phyloP scores from a whole-genome alignment of 2,329 filamentous ascomycete genomes.

The Paradendryphiella salina region DNA sequence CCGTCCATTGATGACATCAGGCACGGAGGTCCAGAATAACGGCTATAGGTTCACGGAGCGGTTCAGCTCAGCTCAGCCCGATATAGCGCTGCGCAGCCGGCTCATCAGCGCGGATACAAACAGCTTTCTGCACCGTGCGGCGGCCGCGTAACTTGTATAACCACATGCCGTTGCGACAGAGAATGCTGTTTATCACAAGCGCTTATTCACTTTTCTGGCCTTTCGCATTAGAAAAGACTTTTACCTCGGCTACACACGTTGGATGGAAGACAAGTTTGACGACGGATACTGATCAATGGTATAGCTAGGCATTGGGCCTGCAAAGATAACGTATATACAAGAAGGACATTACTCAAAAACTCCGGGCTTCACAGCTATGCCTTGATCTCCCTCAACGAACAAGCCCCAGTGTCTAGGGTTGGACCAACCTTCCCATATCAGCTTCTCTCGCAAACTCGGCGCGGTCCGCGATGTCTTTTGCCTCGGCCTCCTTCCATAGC shows the following conservation, averaged over 20 bases:
- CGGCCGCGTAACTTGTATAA: not conserved
- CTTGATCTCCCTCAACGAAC: not conserved
- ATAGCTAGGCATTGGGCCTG: not conserved
- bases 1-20: not conserved
- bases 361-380: slow-evolving; percentile 6
- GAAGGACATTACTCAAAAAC: slow-evolving; percentile 2
- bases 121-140: not conserved
- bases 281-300: not conserved
- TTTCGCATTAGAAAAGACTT: not conserved
- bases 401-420: slow-evolving; percentile 1
- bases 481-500: slow-evolving; percentile 45
- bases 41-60: not conserved
- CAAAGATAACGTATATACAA: not conserved
- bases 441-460: slow-evolving; percentile 40
- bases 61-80: not conserved
- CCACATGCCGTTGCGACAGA: not conserved
- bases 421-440: slow-evolving; percentile 22
- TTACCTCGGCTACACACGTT: no score
- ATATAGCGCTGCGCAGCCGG: slow-evolving; percentile 1
- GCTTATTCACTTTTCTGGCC: not conserved
- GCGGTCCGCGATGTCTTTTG: slow-evolving; percentile 42
- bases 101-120: slow-evolving; percentile 11
- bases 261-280: not conserved
- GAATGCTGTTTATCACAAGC: not conserved
- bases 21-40: not conserved